A percentile compares a stretch with the other conserved stretches of the same genome.
Conservation (phyloP, 2,329 filamentous ascomycete genomes). For the Plectosphaerella cucumerina region DNA sequence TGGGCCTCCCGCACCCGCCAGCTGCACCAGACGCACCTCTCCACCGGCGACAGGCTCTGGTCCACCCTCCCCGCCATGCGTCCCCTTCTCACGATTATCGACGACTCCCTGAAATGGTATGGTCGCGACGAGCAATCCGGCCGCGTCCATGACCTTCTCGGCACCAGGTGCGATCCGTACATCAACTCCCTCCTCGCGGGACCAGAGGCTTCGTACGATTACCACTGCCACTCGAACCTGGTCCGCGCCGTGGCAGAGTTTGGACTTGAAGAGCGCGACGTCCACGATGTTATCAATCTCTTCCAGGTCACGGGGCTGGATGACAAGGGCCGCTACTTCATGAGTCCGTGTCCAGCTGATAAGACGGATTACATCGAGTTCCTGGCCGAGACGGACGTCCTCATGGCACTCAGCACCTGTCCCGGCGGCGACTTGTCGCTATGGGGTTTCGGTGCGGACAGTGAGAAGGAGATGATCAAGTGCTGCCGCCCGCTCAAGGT, state of each 20-base stretch:
- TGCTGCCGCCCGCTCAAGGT: conserved; percentile 72
- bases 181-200: conserved; percentile 70
- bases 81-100: conserved; percentile 66
- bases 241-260: conserved; percentile 65
- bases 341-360: conserved; percentile 57
- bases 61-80: conserved; percentile 72
- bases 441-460: conserved; percentile 74
- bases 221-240: conserved; percentile 81
- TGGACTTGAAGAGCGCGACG: conserved; percentile 67
- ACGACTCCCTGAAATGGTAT: conserved; percentile 62
- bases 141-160: conserved; percentile 72
- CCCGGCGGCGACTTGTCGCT: conserved; percentile 75
- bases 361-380: conserved; percentile 66
- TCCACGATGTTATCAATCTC: conserved; percentile 82
- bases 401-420: conserved; percentile 64
- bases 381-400: conserved; percentile 72
- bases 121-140: conserved; percentile 60
- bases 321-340: conserved; percentile 69
- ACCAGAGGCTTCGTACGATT: conserved; percentile 61
- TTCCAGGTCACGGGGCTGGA: conserved; percentile 83
- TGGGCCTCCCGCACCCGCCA: conserved; percentile 79
- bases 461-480: conserved; percentile 63
- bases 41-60: conserved; percentile 71
- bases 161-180: conserved; percentile 82
- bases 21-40: conserved; percentile 72